phyloP scores from a whole-genome alignment of 306 rosid genomes.

The Glycyrrhiza uralensis region DNA sequence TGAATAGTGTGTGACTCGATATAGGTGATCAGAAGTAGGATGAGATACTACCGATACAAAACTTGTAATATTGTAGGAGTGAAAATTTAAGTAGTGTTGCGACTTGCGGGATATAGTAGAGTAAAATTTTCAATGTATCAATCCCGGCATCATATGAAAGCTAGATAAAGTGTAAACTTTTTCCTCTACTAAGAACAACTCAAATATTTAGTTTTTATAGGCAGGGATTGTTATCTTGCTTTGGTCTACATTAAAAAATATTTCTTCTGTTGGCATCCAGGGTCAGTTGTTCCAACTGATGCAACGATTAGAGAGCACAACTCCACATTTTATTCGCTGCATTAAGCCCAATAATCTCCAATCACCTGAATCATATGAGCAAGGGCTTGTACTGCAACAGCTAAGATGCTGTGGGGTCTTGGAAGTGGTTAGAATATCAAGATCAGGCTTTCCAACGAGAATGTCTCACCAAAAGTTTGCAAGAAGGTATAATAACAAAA shows the following conservation, averaged over 20 bases:
- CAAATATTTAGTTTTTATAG: not conserved
- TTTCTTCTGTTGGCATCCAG: slow-evolving; percentile 42
- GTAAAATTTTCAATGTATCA: slow-evolving; percentile 12
- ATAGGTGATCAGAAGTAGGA: slow-evolving; percentile 23
- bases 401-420: slow-evolving; percentile 95
- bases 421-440: slow-evolving; percentile 93
- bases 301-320: slow-evolving; percentile 89
- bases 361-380: slow-evolving; percentile 86
- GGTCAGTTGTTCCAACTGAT: slow-evolving; percentile 82
- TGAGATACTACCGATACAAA: not conserved
- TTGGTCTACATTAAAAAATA: not conserved
- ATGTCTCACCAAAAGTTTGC: slow-evolving; percentile 91
- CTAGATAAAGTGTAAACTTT: slow-evolving; percentile 4
- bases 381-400: slow-evolving; percentile 92
- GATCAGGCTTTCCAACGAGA: slow-evolving; percentile 96
- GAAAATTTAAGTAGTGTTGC: not conserved
- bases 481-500: slow-evolving; percentile 55
- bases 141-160: slow-evolving; percentile 14
- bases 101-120: not conserved
- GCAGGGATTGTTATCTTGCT: not conserved
- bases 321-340: slow-evolving; percentile 98
- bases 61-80: not conserved
- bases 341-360: slow-evolving; percentile 92
- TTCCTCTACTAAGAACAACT: not conserved
- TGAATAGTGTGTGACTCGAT: slow-evolving; percentile 4